phyloP scores from a whole-genome alignment of 2,329 filamentous ascomycete species.

The Saccharata proteae region DNA sequence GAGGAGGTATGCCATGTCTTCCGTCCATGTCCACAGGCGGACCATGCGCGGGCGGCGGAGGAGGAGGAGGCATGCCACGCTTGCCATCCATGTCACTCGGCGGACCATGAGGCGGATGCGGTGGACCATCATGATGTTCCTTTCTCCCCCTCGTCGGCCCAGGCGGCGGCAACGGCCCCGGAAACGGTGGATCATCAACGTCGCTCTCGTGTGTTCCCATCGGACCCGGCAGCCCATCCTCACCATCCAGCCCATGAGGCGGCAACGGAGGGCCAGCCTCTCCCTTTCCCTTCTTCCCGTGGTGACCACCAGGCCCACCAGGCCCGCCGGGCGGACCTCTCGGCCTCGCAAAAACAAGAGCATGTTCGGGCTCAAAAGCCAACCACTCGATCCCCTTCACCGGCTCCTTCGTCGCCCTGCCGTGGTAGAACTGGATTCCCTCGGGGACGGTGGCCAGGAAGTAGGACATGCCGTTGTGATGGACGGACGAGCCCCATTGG shows the following conservation, averaged over 20 bases:
- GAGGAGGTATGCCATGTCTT: slow-evolving; percentile 5
- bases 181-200: too few relatives aligned
- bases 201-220: too few relatives aligned
- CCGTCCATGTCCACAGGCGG: not conserved
- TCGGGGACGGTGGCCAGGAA: slow-evolving; percentile 54
- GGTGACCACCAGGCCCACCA: slow-evolving; percentile 2
- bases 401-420: slow-evolving; percentile 33
- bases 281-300: not conserved
- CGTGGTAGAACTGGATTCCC: slow-evolving; percentile 58
- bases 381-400: slow-evolving; percentile 54
- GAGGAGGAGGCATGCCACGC: too few relatives aligned
- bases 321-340: slow-evolving; percentile 3
- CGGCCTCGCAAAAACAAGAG: slow-evolving; percentile 47
- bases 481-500: slow-evolving; percentile 60
- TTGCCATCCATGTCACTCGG: too few relatives aligned
- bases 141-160: too few relatives aligned
- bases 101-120: too few relatives aligned
- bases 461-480: slow-evolving; percentile 66
- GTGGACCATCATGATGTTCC: too few relatives aligned
- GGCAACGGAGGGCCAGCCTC: too few relatives aligned
- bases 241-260: not conserved
- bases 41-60: not conserved
- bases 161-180: too few relatives aligned
- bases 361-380: slow-evolving; percentile 67
- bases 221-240: too few relatives aligned